phyloP scores from a whole-genome alignment of 768 basidiomycete genomes.

The Austroboletus festivus region DNA sequence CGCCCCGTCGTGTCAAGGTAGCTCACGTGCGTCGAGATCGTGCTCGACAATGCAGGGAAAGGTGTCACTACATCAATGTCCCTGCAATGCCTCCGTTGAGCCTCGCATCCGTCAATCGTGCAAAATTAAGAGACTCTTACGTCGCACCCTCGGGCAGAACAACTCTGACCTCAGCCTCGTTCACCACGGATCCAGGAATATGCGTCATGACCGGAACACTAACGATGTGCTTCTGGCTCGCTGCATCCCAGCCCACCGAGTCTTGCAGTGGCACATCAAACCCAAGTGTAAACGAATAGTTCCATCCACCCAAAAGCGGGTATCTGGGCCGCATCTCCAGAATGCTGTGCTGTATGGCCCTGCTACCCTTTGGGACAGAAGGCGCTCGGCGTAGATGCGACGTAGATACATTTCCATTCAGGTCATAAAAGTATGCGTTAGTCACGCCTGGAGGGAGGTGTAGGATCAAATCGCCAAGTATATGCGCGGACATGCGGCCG shows the following conservation, averaged over 20 bases:
- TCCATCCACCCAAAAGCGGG: constrained; percentile 95
- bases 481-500: constrained; percentile 62
- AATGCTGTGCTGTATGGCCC: constrained; percentile 53
- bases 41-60: constrained; percentile 67
- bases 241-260: constrained; percentile 61
- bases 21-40: constrained; percentile 66
- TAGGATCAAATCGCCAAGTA: constrained; percentile 69
- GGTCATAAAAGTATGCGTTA: constrained; percentile 86
- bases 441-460: constrained; percentile 81
- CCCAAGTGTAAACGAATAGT: constrained; percentile 91
- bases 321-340: constrained; percentile 88
- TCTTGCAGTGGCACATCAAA: constrained; percentile 88
- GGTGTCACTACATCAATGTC: constrained; percentile 75
- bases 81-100: constrained; percentile 39
- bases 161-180: constrained; percentile 75
- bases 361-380: constrained; percentile 55
- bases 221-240: constrained; percentile 64
- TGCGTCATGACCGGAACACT: constrained; percentile 84
- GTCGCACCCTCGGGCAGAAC: constrained; percentile 93
- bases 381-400: constrained; percentile 75
- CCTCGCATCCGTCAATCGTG: not conserved
- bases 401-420: constrained; percentile 95
- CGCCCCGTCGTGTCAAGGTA: constrained; percentile 93
- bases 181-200: constrained; percentile 75
- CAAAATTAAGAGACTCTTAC: constrained; percentile 47